Evolutionary conservation across 129 eudicot genomes (phyloP).

Genomic region (Pulicaria dysenterica): DNA sequence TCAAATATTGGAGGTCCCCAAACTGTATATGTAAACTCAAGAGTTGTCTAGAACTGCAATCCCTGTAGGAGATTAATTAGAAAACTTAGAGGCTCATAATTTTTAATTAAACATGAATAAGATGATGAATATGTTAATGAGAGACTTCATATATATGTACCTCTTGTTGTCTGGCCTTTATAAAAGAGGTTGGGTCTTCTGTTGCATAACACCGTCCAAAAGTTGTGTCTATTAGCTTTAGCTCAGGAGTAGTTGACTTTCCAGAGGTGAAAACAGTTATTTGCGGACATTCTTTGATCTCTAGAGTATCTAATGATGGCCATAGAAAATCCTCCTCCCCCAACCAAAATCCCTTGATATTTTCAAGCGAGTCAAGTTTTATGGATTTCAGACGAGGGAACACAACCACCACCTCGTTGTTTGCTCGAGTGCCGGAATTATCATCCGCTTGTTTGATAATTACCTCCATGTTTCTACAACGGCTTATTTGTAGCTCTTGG

Average conservation of each 20-base stretch:
- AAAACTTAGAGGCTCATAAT: neutral
- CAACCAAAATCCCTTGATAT: neutral
- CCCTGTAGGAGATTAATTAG: neutral
- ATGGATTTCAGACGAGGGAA: constrained; percentile 11
- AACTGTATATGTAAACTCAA: neutral
- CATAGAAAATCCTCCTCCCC: constrained; percentile 6
- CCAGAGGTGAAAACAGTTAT: constrained; percentile 16
- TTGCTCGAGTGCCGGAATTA: neutral
- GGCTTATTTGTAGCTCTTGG: neutral
- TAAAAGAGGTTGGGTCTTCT: constrained; percentile 15
- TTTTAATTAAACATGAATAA: too few species aligned
- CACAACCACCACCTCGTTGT: neutral
- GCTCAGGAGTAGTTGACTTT: neutral
- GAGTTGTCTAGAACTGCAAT: neutral
- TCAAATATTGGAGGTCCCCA: neutral
- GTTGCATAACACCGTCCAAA: constrained; percentile 16
- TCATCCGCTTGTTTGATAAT: neutral
- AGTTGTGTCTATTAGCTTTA: neutral
- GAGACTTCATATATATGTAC: neutral
- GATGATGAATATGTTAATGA: neutral
- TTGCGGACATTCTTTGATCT: neutral
- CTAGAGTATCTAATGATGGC: constrained; percentile 7
- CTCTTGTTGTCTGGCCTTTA: too few species aligned
- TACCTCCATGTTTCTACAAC: neutral
- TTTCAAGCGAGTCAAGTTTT: neutral